These are phyloP conservation scores for Neospora caninum DNA, from an alignment of 169 alveolate species.

Conservation along the genomic window DNA sequence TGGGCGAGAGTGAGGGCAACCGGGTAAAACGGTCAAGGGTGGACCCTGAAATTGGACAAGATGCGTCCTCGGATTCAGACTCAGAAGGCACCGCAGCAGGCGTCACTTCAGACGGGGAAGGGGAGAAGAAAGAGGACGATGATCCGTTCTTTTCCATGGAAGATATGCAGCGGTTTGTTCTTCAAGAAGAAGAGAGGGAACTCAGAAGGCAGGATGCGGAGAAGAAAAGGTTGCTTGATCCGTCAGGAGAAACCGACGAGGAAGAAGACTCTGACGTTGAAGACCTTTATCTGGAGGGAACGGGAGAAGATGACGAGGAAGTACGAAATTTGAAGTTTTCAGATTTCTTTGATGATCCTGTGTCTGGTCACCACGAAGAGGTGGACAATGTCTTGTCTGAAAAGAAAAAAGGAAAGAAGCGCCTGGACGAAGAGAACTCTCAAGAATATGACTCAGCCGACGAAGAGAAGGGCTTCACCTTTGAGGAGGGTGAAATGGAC, in stretches of 20 bases:
- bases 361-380: not conserved
- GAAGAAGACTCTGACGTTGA: not conserved
- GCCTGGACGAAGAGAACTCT: constrained; percentile 26
- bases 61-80: not conserved
- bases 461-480: constrained; percentile 21
- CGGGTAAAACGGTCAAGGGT: not conserved
- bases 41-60: not conserved
- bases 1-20: not conserved
- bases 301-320: not conserved
- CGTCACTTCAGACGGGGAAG: not conserved
- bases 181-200: constrained; percentile 21
- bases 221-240: not conserved
- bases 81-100: not conserved
- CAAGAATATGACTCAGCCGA: constrained; percentile 48
- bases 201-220: not conserved
- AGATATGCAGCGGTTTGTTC: constrained; percentile 11
- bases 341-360: constrained; percentile 18
- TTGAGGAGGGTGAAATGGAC: constrained; percentile 1
- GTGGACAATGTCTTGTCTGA: not conserved
- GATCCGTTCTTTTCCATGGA: constrained; percentile 26
- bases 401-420: not conserved
- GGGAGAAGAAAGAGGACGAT: not conserved
- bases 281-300: not conserved
- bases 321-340: not conserved
- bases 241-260: not conserved